phyloP scores from a whole-genome alignment of 2,329 filamentous ascomycete genomes.

The Alternaria sp. region DNA sequence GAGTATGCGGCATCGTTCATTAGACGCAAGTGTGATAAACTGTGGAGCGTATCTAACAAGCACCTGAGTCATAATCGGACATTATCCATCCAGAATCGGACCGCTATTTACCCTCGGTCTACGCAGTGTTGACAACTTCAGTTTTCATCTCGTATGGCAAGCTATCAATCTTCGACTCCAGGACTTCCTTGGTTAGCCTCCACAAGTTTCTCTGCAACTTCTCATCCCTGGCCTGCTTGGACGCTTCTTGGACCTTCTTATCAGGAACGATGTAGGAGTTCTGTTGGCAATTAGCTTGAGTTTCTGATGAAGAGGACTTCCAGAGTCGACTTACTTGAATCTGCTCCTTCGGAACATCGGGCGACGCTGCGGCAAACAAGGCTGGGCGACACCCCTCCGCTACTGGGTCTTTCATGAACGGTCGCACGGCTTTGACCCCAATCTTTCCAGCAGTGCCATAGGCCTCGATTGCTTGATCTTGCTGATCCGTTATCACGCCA shows the following conservation, averaged over 20 bases:
- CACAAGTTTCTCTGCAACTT: constrained; percentile 54
- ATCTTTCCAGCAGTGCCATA: constrained; percentile 57
- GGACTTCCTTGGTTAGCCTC: constrained; percentile 53
- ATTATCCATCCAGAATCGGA: neutral
- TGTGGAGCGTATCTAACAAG: neutral
- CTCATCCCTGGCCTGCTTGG: constrained; percentile 52
- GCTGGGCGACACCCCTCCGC: constrained; percentile 56
- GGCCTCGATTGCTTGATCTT: constrained; percentile 56
- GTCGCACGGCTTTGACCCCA: constrained; percentile 51
- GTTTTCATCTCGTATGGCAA: constrained; percentile 38
- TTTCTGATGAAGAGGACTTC: neutral
- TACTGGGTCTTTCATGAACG: constrained; percentile 59
- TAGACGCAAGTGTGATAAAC: neutral
- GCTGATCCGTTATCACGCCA: constrained; percentile 57
- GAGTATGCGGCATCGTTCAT: neutral
- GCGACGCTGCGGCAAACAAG: constrained; percentile 57
- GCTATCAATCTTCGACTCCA: constrained; percentile 51
- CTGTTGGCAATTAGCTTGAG: constrained; percentile 18
- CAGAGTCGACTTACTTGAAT: constrained; percentile 37
- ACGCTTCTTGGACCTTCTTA: constrained; percentile 53
- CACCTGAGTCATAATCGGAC: neutral
- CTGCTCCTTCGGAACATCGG: constrained; percentile 51
- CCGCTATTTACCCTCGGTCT: neutral
- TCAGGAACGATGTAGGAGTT: constrained; percentile 59
- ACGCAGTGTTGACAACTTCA: constrained; percentile 8